A percentile compares a stretch with the other conserved stretches of the same genome.
Conservation (phyloP, 768 basidiomycete species). For the Podaxis sp. region DNA sequence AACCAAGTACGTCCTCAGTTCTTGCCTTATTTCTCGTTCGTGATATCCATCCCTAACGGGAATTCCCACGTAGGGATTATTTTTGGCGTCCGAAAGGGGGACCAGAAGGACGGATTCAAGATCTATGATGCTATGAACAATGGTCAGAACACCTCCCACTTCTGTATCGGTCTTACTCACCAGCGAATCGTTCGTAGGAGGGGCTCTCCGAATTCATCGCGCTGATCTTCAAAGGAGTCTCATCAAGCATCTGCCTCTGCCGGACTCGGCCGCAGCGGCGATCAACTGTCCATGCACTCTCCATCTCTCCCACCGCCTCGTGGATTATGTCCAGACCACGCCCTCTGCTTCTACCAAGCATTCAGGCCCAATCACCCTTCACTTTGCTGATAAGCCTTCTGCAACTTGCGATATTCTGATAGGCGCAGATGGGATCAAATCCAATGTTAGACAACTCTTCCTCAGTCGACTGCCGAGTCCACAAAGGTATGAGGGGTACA, state of each 20-base stretch:
- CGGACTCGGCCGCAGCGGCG: background rate
- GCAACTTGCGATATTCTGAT: constrained; percentile 35
- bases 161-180: background rate
- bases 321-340: constrained; percentile 40
- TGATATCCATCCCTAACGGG: background rate
- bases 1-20: constrained; percentile 14
- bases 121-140: constrained; percentile 1
- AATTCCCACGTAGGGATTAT: constrained; percentile 18
- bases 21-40: background rate
- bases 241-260: constrained; percentile 39
- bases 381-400: constrained; percentile 26
- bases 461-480: constrained; percentile 6
- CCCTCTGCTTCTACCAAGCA: background rate
- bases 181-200: background rate
- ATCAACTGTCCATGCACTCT: constrained; percentile 30
- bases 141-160: background rate
- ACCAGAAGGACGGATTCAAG: constrained; percentile 20
- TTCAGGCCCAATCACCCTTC: constrained; percentile 22
- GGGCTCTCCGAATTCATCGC: constrained; percentile 41
- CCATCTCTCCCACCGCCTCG: constrained; percentile 48
- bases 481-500: constrained; percentile 15
- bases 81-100: constrained; percentile 30
- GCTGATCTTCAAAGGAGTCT: constrained; percentile 57
- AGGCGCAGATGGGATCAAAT: constrained; percentile 27
- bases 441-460: constrained; percentile 19